Base-by-base conservation (phyloP, 768 basidiomycete species). In the Rhodotorula sphaerocarpa region DNA sequence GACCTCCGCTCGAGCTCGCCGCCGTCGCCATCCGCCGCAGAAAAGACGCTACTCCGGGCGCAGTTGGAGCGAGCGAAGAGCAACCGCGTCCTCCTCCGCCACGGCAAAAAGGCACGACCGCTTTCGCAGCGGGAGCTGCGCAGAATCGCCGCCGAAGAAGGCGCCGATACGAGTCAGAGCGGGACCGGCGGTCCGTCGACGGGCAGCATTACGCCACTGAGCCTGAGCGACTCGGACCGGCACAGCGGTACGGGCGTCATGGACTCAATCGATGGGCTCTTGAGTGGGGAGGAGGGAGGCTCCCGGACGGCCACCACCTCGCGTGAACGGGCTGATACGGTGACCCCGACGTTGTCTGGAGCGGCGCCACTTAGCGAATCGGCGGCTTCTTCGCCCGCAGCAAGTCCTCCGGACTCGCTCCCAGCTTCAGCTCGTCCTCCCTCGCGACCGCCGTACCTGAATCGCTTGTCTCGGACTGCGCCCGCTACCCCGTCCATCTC, bases 1-100 rank as follows among this genome's bases (percentile, higher is more conserved):
- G 50, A 51, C 34, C 34, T 51, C 23, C 20, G 23, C 30, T 51
- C 50, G n/a, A 34, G 31, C 4, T 51, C 50, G n/a, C 50, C 50
- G 10, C 12, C 36, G 9, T 51, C 50, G n/a, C 50, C 50, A 31
- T 36, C 50, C 10, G 50, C 33, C n/a, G 50, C n/a, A 21, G 50
- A 51, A 10, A 51, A 51, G 34, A 51, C 50, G n/a, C 33, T 51
- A 14, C 50, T 51, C 23, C 33, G n/a, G 12, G 25, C 34, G 7
- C 50, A 30, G 10, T 34, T 51, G 23, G 50, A 51, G 14, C 50
- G 50, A 9, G 50, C 50, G 34, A 36, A 18, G 6, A 12, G 5
- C 14, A 51, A 31, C 20, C 33, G 33, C 3, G 50, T 51, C 2
- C 50, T 51, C 33, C 33, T 51, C 34, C 50, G 34, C 5, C 7